Base-by-base conservation (phyloP, 2,329 filamentous ascomycete genomes). In the Pochonia chlamydosporia region DNA sequence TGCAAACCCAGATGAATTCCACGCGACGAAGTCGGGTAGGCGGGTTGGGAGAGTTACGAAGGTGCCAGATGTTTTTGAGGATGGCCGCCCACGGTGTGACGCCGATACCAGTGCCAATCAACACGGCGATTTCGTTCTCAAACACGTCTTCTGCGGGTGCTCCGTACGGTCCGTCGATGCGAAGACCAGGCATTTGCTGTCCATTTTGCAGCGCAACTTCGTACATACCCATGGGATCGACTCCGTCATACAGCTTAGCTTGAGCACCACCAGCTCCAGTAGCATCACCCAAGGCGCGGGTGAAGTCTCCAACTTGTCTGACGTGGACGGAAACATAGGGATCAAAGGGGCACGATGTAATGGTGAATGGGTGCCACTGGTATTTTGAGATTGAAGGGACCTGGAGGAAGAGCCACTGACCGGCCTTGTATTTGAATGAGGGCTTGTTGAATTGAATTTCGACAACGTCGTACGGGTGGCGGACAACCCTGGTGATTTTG, bases 291-390 rank as follows among this genome's bases (percentile, higher is more conserved):
- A 99, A 79, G n/a, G 85, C 82, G 51, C 84, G 82, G 11, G 93
- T 99, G 63, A 95, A 99, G 70, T 99, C 93, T 56, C 93, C 93
- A 6, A 97, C 92, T 71, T 97, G 93, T 42, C 93, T 87, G 49
- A 99, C 84, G 67, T 99, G 93, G 25, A 99, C 80, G 33, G 89
- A 96, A 55, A 97, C 82, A 62, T 97, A 97, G 1, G 89, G 87
- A 59, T 99, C 93, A 62, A 89, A 93, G 5, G 93, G 93, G 69
- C 93, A 99, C 9, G 93, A 97, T 3, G 93, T 99, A 67, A 99
- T 97, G 61, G 93, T 99, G 65, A 97, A 99, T 1, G 93, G 93
- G 69, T 99, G 93, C 93, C 93, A 99, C 72, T 99, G 90, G 62
- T 89, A 84, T 58, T 77, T 81, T 54, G 89, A 96, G 46, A 99